Base-by-base conservation (phyloP, 2,329 filamentous ascomycete genomes). In the Aspergillus quadricinctus region DNA sequence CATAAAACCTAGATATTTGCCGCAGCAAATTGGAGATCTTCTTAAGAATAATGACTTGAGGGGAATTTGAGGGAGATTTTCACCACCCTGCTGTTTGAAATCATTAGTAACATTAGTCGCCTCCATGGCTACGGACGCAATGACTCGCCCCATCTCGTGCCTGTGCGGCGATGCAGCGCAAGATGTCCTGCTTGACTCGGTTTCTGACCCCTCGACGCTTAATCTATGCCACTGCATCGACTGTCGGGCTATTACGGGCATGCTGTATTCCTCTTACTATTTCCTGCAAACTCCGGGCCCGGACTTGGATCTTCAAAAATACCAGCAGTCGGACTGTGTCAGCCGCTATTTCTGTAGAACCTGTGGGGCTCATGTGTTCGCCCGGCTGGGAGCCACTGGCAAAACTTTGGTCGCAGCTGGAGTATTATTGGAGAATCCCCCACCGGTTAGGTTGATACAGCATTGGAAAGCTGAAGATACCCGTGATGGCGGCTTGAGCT, bases 221-320 rank as follows among this genome's bases (percentile, higher is more conserved):
- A 60, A 70, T 50, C 59, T 84, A 59, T 84, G 82, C 66, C 79
- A 83, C 63, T 84, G 82, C 72, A 67, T 69, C 57, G 73, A 68
- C 27, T 85, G 81, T 66, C 77, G 81, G 17, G 72, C 72, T 48
- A 72, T 74, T 29, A 78, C 77, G 19, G 82, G 82, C 21, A 69
- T 77, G 10, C 69, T 82, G 8, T 77, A 71, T 54, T 70, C 72
- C 23, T 77, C 76, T n/a, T 77, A 78, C 55, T 70, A 78, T 25
- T 61, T 66, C 10, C 64, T 83, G 21, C 72, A 75, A 9, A 53
- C 66, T 23, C 63, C 64, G 27, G 73, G 75, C 28, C 49, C 68
- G 1, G 61, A 67, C 2, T 61, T 78, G 29, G 59, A 69, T 14
- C 62, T 82, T 3, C 74, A 68, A 5, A 58, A 70, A 49, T 83